Conservation (phyloP, 768 basidiomycete species). For the Porphyrellus cyaneotinctus region DNA sequence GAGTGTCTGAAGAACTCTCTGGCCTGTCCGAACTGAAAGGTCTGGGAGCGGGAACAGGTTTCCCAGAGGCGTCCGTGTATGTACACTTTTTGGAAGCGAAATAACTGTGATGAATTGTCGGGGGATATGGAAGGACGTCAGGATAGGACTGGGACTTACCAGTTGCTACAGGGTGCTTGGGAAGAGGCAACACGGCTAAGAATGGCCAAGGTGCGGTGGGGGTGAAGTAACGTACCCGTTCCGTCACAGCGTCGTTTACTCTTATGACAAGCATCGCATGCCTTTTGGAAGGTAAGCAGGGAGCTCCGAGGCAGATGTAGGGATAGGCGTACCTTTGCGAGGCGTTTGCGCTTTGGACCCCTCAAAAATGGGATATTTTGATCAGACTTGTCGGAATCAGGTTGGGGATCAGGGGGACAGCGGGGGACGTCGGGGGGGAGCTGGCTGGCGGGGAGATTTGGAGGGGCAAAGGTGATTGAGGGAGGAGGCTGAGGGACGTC, state of each 20-base stretch:
- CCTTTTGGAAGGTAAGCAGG: constrained; percentile 31
- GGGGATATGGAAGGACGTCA: not conserved
- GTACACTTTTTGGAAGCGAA: constrained; percentile 79
- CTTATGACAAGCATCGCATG: constrained; percentile 83
- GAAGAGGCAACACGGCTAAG: constrained; percentile 7
- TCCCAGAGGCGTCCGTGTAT: constrained; percentile 76
- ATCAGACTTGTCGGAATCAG: constrained; percentile 29
- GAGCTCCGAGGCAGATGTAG: not conserved
- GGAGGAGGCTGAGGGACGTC: constrained; percentile 14
- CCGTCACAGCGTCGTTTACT: constrained; percentile 83
- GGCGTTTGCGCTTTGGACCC: constrained; percentile 50
- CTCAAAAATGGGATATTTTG: constrained; percentile 44
- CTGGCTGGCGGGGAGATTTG: constrained; percentile 18
- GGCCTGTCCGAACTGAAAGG: constrained; percentile 42
- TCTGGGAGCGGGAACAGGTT: constrained; percentile 71
- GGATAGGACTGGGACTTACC: constrained; percentile 40
- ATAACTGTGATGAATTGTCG: constrained; percentile 43
- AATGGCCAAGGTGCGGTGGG: constrained; percentile 1
- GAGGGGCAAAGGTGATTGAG: constrained; percentile 23
- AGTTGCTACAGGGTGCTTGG: constrained; percentile 77
- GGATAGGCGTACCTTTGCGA: constrained; percentile 41
- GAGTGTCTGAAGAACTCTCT: constrained; percentile 26
- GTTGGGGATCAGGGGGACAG: constrained; percentile 16
- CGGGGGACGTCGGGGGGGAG: constrained; percentile 20
- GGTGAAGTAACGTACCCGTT: constrained; percentile 48